Evolutionary conservation across 2,329 filamentous ascomycete species (phyloP), one percentile per base, ranked within the genome.

Genomic region (Triangularia setosa): DNA sequence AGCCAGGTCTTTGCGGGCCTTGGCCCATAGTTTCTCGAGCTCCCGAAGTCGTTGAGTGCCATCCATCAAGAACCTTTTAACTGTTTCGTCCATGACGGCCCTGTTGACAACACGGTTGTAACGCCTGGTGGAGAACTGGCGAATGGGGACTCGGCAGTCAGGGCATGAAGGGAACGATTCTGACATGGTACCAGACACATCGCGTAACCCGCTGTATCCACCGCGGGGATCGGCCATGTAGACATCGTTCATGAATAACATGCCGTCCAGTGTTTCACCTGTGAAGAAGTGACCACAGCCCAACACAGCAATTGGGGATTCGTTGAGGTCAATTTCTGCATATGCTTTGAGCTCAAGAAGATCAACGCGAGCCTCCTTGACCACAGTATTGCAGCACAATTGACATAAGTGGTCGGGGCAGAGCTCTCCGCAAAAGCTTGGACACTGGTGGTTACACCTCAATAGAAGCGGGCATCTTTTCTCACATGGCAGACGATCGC

Each of bases 221-320:
- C 71, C 74, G 1, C 70, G 65, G 0, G 69, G 64, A 52, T 82
- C 75, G 6, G 80, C 72, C 0, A 76, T 69, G 70, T 87, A 88
- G 65, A 82, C 76, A 1, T 77, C 74, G 2, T 69, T 65, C 76
- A 91, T 80, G 0, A 79, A 78, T 78, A 90, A 84, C 16, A 81
- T 75, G 0, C 83, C 83, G 72, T 91, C 89, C 76, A 91, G 81
- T 1, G 79, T 87, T 30, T 80, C 78, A 2, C 83, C 74, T 0
- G 86, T 89, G 58, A 87, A 75, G 66, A 90, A 81, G 71, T 92
- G 89, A 0, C 87, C 86, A 65, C 88, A 92, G 2, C 76, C 74
- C 0, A 84, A 84, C 57, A 91, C 81, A 23, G 91, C 81, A 66
- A 84, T 85, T 0, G 89, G 88, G 1, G 82, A 80, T 12, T 85